These are phyloP conservation scores for Herpotrichia juniperi DNA, from an alignment of 2,329 filamentous ascomycete species.

Conservation along the genomic window DNA sequence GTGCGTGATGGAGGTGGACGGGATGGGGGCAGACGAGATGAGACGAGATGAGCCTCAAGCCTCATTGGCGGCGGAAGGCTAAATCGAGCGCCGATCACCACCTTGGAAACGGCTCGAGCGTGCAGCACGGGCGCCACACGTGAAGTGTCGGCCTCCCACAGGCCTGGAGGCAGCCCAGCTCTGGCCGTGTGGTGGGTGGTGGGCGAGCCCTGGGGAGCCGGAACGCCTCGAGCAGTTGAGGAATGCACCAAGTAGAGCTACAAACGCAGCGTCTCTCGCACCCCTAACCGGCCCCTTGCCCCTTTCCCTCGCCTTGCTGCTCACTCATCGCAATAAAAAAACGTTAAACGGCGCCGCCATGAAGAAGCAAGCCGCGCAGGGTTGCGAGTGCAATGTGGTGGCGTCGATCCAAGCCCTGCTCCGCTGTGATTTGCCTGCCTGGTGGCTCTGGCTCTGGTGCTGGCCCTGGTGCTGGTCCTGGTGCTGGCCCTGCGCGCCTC, in stretches of 20 bases:
- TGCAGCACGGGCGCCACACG: constrained; percentile 10
- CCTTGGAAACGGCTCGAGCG: neutral
- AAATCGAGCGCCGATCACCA: constrained; percentile 19
- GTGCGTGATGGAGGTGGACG: neutral
- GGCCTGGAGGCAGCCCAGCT: neutral
- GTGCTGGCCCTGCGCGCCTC: constrained; percentile 1
- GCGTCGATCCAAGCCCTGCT: constrained; percentile 1
- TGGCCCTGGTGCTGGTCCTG: too few species aligned
- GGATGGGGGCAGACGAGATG: neutral
- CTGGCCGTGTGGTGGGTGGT: too few species aligned
- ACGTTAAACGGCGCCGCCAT: neutral
- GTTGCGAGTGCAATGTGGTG: neutral
- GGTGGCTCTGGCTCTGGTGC: neutral
- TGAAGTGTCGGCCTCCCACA: neutral
- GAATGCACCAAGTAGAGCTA: constrained; percentile 1
- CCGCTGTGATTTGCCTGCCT: constrained; percentile 9
- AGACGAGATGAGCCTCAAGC: neutral
- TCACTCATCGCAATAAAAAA: neutral
- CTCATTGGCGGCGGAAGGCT: neutral
- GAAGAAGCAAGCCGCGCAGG: neutral
- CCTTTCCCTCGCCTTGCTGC: neutral
- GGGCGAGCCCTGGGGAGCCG: neutral
- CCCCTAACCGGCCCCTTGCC: neutral
- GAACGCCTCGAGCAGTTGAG: neutral
- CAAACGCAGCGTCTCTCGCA: neutral